A percentile compares a stretch with the other conserved stretches of the same genome.
phyloP scores from a whole-genome alignment of 1,284 basidiomycete genomes.

The Limonomyces culmigenus region DNA sequence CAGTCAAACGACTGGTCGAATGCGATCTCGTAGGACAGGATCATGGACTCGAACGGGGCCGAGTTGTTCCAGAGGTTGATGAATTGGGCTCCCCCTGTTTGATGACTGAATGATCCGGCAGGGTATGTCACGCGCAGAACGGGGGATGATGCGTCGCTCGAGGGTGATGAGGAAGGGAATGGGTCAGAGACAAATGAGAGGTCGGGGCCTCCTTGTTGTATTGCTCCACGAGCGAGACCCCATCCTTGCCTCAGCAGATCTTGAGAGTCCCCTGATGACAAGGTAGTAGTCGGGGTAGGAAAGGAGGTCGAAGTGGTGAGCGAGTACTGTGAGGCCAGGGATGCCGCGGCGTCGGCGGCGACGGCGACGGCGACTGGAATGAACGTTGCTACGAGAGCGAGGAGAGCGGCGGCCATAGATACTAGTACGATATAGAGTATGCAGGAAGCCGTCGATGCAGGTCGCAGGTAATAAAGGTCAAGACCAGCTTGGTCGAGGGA shows the following conservation, averaged over 20 bases:
- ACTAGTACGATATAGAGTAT: no score
- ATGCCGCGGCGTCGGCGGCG: constrained; percentile 14
- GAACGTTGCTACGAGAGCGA: no score
- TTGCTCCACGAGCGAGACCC: constrained; percentile 39
- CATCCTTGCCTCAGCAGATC: constrained; percentile 38
- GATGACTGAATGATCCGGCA: constrained; percentile 39
- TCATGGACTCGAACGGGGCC: constrained; percentile 40
- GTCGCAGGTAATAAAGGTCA: no score
- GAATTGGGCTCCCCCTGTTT: constrained; percentile 47
- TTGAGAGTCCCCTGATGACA: constrained; percentile 29
- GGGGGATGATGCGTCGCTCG: constrained; percentile 22
- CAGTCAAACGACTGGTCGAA: constrained; percentile 39
- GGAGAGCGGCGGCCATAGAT: no score
- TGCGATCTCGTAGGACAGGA: constrained; percentile 54
- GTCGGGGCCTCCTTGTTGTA: constrained; percentile 37
- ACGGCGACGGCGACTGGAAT: no score
- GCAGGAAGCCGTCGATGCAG: no score
- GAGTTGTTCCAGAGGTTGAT: constrained; percentile 46
- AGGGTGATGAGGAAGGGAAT: constrained; percentile 38
- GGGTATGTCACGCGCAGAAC: constrained; percentile 54
- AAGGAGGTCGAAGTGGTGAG: constrained; percentile 44
- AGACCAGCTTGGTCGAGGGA: no score
- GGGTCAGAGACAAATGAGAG: constrained; percentile 50
- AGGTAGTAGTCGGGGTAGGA: constrained; percentile 51
- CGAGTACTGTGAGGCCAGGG: constrained; percentile 33